Base-by-base conservation (phyloP, 1,284 basidiomycete genomes). In the Sphaerobolus stellatus region DNA sequence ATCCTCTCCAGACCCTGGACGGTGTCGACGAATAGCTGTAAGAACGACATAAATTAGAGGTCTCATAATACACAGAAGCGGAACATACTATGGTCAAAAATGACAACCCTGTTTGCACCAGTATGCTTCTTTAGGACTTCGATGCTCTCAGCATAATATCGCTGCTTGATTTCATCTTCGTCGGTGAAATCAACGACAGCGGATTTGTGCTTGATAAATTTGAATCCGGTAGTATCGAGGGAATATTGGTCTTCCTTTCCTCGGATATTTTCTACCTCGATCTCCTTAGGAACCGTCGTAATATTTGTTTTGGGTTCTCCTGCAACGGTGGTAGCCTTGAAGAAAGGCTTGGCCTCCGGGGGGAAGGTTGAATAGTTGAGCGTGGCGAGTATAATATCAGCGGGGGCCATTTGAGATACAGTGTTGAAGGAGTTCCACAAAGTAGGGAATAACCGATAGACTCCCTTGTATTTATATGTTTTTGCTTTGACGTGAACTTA, bases 11-110 rank as follows among this genome's bases (percentile, higher is more conserved):
- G 73, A 63, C n/a, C 36, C 66, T 86, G 83, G 64, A 85, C 84
- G 52, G 83, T 76, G 61, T 85, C 83, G 0, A 78, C 78, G 34
- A 62, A 63, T 47, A 62, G 61, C 68, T 68, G 51, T 25, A 41
- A 16, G 40, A 13, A 27, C 24, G 45, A 44, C 6, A 49, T 4
- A 36, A 24, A 22, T 44, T 18, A n/a, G 20, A n/a, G 36, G 4
- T 51, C 48, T 57, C 48, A 29, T 45, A 14, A 9, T 14, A n/a
- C 11, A 20, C 44, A 25, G 3, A 6, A 43, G 43, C 30, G 4
- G 33, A 28, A 56, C 51, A 11, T 40, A 46, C 58, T 74, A 28
- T 64, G 71, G 52, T 69, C 67, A 31, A 69, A 69, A 43, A 69
- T 60, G 44, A 68, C 62, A n/a, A 66, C 62, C 36, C 58, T 51